Evolutionary conservation across 1,139 yeast species (phyloP), one percentile per base, ranked within the genome.

Genomic region (Taphrina pruni): DNA sequence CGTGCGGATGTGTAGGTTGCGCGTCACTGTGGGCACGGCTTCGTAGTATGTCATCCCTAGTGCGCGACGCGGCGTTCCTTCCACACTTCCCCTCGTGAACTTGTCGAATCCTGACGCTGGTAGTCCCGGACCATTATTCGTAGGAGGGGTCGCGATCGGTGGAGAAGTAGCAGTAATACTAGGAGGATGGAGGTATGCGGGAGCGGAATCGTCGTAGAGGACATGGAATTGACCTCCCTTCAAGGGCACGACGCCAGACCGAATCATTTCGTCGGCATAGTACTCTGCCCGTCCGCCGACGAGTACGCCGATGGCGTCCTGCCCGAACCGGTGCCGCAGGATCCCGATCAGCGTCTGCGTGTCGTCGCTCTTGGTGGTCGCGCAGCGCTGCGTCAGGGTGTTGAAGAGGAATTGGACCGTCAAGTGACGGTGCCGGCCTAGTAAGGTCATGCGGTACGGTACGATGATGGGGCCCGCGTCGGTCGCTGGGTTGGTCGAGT

Each of bases 181-280:
- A 26, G 32, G 32, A 26, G 32, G 32, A 26, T 26, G 32, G 32
- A 26, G 1, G 58, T 55, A 64, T 1, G 61, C 36, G 8, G 67
- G 67, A 17, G 54, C 55, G 38, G 35, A 38, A 46, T 64, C 67
- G 38, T 64, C 60, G 61, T 64, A 64, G 32, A 64, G 46, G 54
- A 64, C 67, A 21, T 43, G 52, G 48, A 50, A 45, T 12, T 35
- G 32, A 14, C 43, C 52, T 36, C 54, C 54, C n/a, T 21, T 8
- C 8, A 21, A 9, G 54, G 54, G 54, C 12, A 50, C 36, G 2
- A 21, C 36, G 20, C 60, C 60, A 11, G 65, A 48, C 6, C 66
- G 66, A 32, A 64, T 12, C 21, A 55, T 17, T n/a, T 64, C 67
- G 20, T 64, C 67, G 3, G 55, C 67, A 17, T 55, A 43, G 39